These are phyloP conservation scores for Saccharomycopsis hybrid DNA, from an alignment of 1,139 yeast species.

Conservation along the genomic window DNA sequence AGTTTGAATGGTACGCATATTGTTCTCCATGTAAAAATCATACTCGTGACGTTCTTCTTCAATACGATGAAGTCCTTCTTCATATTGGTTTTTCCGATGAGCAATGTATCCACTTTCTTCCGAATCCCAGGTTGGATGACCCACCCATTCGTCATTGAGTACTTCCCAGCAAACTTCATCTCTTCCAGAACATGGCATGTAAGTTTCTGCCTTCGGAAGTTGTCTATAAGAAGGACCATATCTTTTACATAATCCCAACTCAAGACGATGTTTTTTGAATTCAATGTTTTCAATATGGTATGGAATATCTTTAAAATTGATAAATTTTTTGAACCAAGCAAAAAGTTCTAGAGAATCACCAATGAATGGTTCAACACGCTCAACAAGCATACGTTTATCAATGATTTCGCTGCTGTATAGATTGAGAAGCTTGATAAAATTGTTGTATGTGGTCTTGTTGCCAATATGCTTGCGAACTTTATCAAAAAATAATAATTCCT, in stretches of 20 bases:
- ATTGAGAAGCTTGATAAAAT: slow-evolving; percentile 80
- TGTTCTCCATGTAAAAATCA: slow-evolving; percentile 92
- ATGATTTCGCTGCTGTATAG: slow-evolving; percentile 86
- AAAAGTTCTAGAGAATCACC: slow-evolving; percentile 76
- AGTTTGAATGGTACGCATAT: slow-evolving; percentile 89
- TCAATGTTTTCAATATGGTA: slow-evolving; percentile 81
- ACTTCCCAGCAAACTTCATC: slow-evolving; percentile 99
- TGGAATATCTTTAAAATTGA: slow-evolving; percentile 76
- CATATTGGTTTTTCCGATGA: slow-evolving; percentile 95
- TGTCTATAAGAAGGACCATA: slow-evolving; percentile 85
- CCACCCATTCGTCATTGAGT: slow-evolving; percentile 97
- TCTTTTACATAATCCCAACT: slow-evolving; percentile 36
- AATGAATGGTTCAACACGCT: slow-evolving; percentile 76
- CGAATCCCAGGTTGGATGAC: slow-evolving; percentile 99
- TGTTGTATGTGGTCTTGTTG: slow-evolving; percentile 84
- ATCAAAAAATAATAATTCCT: slow-evolving; percentile 86
- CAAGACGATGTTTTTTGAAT: slow-evolving; percentile 79
- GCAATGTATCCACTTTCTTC: slow-evolving; percentile 98
- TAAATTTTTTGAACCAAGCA: slow-evolving; percentile 88
- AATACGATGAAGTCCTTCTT: slow-evolving; percentile 87
- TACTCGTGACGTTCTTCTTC: slow-evolving; percentile 98
- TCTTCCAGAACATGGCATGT: slow-evolving; percentile 97
- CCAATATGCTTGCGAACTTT: slow-evolving; percentile 87
- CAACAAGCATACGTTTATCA: slow-evolving; percentile 75
- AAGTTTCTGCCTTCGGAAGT: slow-evolving; percentile 89